Evolutionary conservation across 331 rosid genomes (phyloP).

Genomic region (Phaseolus coccineus): DNA sequence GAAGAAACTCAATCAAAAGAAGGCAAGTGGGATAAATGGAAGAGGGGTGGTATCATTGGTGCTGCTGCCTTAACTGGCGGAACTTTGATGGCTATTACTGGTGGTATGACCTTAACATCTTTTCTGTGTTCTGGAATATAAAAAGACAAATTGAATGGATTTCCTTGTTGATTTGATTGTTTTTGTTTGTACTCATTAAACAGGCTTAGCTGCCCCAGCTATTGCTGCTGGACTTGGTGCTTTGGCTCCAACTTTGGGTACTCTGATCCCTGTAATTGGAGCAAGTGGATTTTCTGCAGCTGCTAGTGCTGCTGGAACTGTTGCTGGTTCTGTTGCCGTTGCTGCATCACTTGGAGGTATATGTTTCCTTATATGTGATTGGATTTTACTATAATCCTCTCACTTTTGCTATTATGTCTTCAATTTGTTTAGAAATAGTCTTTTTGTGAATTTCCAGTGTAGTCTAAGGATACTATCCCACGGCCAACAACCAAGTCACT

Average conservation of each 20-base stretch:
- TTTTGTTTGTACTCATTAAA: constrained; percentile 42
- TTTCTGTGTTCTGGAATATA: constrained; percentile 26
- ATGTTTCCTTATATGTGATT: constrained; percentile 34
- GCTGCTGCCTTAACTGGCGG: constrained; percentile 97
- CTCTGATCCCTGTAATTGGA: constrained; percentile 84
- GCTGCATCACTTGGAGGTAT: constrained; percentile 96
- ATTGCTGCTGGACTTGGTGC: constrained; percentile 95
- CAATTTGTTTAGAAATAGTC: not conserved
- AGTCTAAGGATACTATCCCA: constrained; percentile 25
- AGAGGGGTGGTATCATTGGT: constrained; percentile 86
- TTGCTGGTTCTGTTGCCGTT: constrained; percentile 88
- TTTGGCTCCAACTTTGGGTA: constrained; percentile 92
- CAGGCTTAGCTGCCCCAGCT: constrained; percentile 97
- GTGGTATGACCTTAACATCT: constrained; percentile 63
- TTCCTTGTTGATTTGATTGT: constrained; percentile 40
- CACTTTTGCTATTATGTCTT: not conserved
- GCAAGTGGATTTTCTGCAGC: constrained; percentile 92
- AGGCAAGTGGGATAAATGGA: constrained; percentile 78
- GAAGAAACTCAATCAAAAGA: constrained; percentile 59
- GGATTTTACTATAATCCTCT: constrained; percentile 35
- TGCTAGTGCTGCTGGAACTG: constrained; percentile 90
- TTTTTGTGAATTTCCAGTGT: constrained; percentile 29
- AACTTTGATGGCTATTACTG: constrained; percentile 84
- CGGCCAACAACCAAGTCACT: not conserved
- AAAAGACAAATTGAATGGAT: not conserved